Percentiles rank a stretch among this genome's conserved stretches.
These are phyloP conservation scores for Rutstroemia sp. DNA, from an alignment of 2,329 filamentous ascomycete species.

Conservation along the genomic window DNA sequence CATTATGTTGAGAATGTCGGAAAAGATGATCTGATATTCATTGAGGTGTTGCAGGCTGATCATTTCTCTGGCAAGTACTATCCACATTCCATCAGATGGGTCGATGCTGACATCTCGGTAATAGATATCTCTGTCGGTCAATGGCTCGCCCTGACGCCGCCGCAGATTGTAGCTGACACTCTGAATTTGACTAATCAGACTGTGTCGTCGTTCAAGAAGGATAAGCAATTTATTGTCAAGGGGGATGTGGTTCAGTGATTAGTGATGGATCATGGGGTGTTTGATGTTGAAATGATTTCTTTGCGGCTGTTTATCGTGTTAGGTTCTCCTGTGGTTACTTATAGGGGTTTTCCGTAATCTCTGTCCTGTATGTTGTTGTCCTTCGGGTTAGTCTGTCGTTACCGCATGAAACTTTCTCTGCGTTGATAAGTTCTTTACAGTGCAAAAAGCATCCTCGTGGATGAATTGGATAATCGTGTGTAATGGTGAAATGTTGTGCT, in stretches of 20 bases:
- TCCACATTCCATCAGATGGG: neutral
- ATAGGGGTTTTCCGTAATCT: too few species aligned
- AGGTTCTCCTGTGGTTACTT: too few species aligned
- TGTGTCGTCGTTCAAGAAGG: conserved; percentile 34
- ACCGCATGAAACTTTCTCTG: too few species aligned
- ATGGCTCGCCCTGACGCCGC: conserved; percentile 44
- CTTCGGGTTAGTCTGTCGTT: too few species aligned
- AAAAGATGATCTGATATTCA: conserved; percentile 66
- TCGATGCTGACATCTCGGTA: conserved; percentile 16
- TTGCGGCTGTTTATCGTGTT: too few species aligned
- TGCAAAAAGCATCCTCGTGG: too few species aligned
- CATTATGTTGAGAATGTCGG: conserved; percentile 79
- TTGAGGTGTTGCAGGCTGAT: conserved; percentile 68
- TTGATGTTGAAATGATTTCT: too few species aligned
- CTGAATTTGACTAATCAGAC: conserved; percentile 37
- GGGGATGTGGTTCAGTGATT: conserved; percentile 17
- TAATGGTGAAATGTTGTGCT: too few species aligned
- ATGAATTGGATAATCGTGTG: too few species aligned
- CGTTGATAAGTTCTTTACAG: too few species aligned
- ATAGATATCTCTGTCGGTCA: conserved; percentile 36
- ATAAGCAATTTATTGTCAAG: conserved; percentile 38
- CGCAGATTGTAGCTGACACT: conserved; percentile 51
- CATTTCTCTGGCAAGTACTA: conserved; percentile 43
- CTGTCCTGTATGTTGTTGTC: too few species aligned
- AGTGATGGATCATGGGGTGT: too few species aligned